Evolutionary conservation across 2,329 filamentous ascomycete genomes (phyloP), one percentile per base, ranked within the genome.

Genomic region (Alternaria triticimaculans): DNA sequence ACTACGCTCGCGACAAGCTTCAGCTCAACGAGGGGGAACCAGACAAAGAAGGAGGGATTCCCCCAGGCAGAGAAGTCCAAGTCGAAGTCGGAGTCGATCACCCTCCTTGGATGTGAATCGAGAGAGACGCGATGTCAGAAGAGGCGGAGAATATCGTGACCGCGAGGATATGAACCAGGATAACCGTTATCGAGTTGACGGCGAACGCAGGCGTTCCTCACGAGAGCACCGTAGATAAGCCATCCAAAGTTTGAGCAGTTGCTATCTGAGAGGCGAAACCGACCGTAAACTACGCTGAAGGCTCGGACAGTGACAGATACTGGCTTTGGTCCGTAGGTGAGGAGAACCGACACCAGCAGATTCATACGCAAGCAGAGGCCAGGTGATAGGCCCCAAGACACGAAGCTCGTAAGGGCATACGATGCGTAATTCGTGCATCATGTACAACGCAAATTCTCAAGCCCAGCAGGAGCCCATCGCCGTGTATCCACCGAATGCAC

Each of bases 231-330:
- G 23, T 25, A 18, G 41, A 44, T 20, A 21, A 2, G 18, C n/a
- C n/a, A 44, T 20, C 41, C n/a, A 44, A 12, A 9, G 6, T 6
- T 4, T 20, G 4, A 0, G 1, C 9, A 20, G 10, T 5, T 2
- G n/a, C n/a, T 1, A 3, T 5, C 1, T 0, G 14, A 37, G 14
- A 37, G 30, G 2, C 12, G 30, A 4, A 37, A 0, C 0, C 33
- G 5, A 2, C 33, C 3, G 7, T 0, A 5, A n/a, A 37, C 33
- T n/a, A 4, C 7, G 33, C 33, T 4, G 0, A n/a, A 37, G 33
- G 7, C 33, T 0, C 14, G 15, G 7, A 2, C 4, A 0, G 33
- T 37, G 33, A 37, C 33, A 37, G 33, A 23, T 4, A 23, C 5
- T 23, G 21, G 21, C 21, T 23, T 23, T 5, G 5, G 3, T 23